Percentiles rank a stretch among this genome's conserved stretches.
These are phyloP conservation scores for Ceratocystis huliohia DNA, from an alignment of 2,329 filamentous ascomycete species.

Conservation along the genomic window DNA sequence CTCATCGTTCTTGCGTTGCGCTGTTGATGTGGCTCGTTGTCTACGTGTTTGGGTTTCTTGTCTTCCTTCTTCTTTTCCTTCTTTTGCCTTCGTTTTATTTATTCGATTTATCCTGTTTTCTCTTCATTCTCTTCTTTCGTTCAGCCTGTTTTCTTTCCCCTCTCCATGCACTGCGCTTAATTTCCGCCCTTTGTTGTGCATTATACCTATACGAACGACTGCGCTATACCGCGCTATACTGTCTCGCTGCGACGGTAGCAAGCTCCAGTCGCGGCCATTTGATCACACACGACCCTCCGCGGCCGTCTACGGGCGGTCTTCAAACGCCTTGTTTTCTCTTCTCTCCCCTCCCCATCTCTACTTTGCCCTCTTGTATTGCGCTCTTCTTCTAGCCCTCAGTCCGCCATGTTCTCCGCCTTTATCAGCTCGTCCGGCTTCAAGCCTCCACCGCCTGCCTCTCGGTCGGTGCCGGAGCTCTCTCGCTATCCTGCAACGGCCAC, in stretches of 20 bases:
- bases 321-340: neutral
- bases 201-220: too few species aligned
- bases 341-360: neutral
- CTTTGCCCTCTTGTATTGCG: neutral
- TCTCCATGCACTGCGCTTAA: neutral
- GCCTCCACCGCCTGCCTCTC: slow-evolving; percentile 15
- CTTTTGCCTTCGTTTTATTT: neutral
- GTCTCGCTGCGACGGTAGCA: neutral
- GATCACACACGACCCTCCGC: neutral
- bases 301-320: neutral
- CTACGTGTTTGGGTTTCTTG: neutral
- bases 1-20: neutral
- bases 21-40: neutral
- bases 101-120: neutral
- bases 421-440: neutral
- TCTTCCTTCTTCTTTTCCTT: neutral
- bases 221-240: too few species aligned
- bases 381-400: neutral
- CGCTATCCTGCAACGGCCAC: slow-evolving; percentile 5
- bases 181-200: neutral
- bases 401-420: slow-evolving; percentile 17
- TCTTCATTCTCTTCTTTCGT: neutral
- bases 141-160: neutral
- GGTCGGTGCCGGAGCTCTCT: slow-evolving; percentile 15
- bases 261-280: neutral